These are phyloP conservation scores for Pelargonium cotyledonis DNA, from an alignment of 441 rosid genomes.

Conservation along the genomic window DNA sequence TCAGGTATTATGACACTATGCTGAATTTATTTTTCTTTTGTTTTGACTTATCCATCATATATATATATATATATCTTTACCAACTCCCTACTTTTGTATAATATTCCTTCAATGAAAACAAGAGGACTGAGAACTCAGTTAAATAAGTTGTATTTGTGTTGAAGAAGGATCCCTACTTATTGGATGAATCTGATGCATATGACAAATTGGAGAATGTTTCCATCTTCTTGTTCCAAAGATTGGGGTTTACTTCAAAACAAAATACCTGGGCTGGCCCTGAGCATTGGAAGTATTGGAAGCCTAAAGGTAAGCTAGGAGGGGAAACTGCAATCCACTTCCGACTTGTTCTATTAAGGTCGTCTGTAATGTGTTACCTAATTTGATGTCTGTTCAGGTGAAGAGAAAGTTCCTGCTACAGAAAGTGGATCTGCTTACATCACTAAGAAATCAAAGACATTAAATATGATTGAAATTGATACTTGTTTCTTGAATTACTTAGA, in stretches of 20 bases:
- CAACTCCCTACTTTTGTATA: slow-evolving; percentile 1
- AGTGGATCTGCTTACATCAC: slow-evolving; percentile 33
- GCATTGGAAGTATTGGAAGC: slow-evolving; percentile 79
- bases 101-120: slow-evolving; percentile 8
- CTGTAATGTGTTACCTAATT: slow-evolving; percentile 11
- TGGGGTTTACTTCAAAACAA: slow-evolving; percentile 62
- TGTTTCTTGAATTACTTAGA: slow-evolving; percentile 74
- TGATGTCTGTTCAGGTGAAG: slow-evolving; percentile 32
- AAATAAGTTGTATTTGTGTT: slow-evolving; percentile 26
- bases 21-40: background rate
- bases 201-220: slow-evolving; percentile 53
- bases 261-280: slow-evolving; percentile 99
- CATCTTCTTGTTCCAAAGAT: slow-evolving; percentile 43
- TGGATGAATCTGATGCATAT: slow-evolving; percentile 35
- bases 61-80: slow-evolving; percentile 9
- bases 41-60: background rate
- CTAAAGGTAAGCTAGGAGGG: slow-evolving; percentile 43
- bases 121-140: background rate
- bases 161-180: slow-evolving; percentile 44
- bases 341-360: slow-evolving; percentile 6
- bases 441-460: slow-evolving; percentile 54
- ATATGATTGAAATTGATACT: slow-evolving; percentile 54
- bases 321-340: background rate
- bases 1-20: slow-evolving; percentile 38
- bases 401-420: slow-evolving; percentile 39